Conservation (phyloP, 768 basidiomycete genomes). For the Termitomyces sp. region DNA sequence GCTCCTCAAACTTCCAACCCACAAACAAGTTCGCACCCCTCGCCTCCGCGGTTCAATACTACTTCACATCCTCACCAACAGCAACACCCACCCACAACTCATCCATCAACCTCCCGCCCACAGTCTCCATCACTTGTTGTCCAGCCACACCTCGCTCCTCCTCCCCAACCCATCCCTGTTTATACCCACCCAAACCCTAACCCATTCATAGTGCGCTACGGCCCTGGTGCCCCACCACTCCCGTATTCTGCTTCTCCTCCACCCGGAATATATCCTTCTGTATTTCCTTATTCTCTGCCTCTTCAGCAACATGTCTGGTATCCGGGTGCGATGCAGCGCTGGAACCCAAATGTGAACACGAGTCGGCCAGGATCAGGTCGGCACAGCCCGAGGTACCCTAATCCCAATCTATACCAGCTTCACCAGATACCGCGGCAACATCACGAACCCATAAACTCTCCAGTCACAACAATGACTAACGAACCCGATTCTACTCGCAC, state of each 20-base stretch:
- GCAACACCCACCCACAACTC: neutral
- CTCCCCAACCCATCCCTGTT: slow-evolving; percentile 5
- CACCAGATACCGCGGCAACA: neutral
- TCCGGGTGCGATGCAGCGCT: slow-evolving; percentile 10
- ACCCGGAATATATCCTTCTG: neutral
- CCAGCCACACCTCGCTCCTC: slow-evolving; percentile 14
- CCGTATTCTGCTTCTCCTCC: neutral
- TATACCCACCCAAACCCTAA: neutral
- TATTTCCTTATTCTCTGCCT: neutral
- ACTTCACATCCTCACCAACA: neutral
- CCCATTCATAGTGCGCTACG: neutral
- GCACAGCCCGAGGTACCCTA: neutral
- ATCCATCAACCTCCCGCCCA: neutral
- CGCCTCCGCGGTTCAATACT: neutral
- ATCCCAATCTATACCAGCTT: neutral
- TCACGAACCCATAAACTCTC: neutral
- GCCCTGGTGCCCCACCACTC: neutral
- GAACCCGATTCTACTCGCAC: neutral
- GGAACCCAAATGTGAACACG: neutral
- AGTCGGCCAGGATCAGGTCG: neutral
- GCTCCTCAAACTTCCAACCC: slow-evolving; percentile 9
- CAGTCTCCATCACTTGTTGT: slow-evolving; percentile 5
- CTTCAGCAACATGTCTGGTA: neutral
- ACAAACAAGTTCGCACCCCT: neutral
- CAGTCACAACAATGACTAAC: neutral